phyloP scores from a whole-genome alignment of 495 filamentous ascomycete species.

The Cudoniella acicularis region DNA sequence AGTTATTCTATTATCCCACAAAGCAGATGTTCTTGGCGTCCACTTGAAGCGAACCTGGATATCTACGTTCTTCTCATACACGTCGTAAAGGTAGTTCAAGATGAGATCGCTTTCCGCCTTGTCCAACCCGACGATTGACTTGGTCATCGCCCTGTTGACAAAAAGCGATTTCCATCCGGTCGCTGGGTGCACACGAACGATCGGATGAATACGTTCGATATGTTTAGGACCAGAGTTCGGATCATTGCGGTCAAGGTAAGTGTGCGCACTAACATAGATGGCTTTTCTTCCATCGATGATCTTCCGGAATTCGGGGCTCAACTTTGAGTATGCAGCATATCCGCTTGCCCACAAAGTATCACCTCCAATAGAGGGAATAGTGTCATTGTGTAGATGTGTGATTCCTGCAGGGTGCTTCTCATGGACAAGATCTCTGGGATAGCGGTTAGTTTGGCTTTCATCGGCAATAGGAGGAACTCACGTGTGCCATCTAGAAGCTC shows the following conservation, averaged over 20 bases:
- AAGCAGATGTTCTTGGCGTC: constrained; percentile 61
- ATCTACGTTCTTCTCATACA: constrained; percentile 75
- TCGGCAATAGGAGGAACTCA: not conserved
- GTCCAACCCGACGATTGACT: constrained; percentile 62
- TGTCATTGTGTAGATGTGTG: constrained; percentile 67
- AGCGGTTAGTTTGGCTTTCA: not conserved
- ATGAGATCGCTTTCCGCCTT: constrained; percentile 61
- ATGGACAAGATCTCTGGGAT: constrained; percentile 55
- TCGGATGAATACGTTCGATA: constrained; percentile 61
- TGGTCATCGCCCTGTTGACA: constrained; percentile 58
- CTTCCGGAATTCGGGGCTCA: constrained; percentile 64
- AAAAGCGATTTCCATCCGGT: constrained; percentile 78
- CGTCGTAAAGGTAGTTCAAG: constrained; percentile 55
- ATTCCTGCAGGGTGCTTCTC: constrained; percentile 67
- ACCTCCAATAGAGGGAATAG: constrained; percentile 59
- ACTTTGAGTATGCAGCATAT: constrained; percentile 68
- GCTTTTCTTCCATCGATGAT: constrained; percentile 66
- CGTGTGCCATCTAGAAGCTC: constrained; percentile 63
- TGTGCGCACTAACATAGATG: constrained; percentile 63
- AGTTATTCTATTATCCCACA: constrained; percentile 75
- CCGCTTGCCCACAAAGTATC: constrained; percentile 72
- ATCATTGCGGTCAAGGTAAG: constrained; percentile 61
- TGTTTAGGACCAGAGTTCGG: constrained; percentile 58
- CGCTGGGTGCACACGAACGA: constrained; percentile 71
- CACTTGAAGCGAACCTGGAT: constrained; percentile 67